phyloP scores from a whole-genome alignment of 768 basidiomycete genomes.

The Pleurotus sapidus region DNA sequence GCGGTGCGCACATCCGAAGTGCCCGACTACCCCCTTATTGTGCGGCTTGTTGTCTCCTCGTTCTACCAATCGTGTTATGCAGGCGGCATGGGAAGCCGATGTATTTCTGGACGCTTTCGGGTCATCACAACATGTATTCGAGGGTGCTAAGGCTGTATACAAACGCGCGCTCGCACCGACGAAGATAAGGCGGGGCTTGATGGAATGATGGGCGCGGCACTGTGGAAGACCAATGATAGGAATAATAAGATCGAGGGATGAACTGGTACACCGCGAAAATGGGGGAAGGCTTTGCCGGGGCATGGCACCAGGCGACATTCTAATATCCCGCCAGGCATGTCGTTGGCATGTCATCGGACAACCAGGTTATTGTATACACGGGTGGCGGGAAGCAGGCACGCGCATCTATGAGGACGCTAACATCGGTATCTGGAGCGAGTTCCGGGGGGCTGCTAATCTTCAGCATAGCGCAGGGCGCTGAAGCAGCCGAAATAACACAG shows the following conservation, averaged over 20 bases:
- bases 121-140: too few relatives aligned
- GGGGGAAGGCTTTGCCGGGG: slow-evolving; percentile 21
- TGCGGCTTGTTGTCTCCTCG: too few relatives aligned
- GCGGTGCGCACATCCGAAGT: too few relatives aligned
- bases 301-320: slow-evolving; percentile 47
- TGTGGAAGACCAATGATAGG: not conserved
- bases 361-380: not conserved
- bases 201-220: too few relatives aligned
- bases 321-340: slow-evolving; percentile 44
- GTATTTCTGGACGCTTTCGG: too few relatives aligned
- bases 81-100: too few relatives aligned
- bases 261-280: not conserved
- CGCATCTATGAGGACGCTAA: slow-evolving; percentile 37
- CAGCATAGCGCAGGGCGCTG: slow-evolving; percentile 27
- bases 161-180: too few relatives aligned
- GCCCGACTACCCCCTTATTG: too few relatives aligned
- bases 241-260: too few relatives aligned
- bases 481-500: slow-evolving; percentile 18
- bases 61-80: too few relatives aligned
- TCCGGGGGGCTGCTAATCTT: slow-evolving; percentile 23
- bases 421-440: slow-evolving; percentile 16
- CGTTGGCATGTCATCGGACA: slow-evolving; percentile 31
- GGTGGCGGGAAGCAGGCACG: slow-evolving; percentile 12
- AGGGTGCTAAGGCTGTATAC: too few relatives aligned
- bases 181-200: too few relatives aligned